Base-by-base conservation (phyloP, 768 basidiomycete genomes). In the Dioszegia hungarica region DNA sequence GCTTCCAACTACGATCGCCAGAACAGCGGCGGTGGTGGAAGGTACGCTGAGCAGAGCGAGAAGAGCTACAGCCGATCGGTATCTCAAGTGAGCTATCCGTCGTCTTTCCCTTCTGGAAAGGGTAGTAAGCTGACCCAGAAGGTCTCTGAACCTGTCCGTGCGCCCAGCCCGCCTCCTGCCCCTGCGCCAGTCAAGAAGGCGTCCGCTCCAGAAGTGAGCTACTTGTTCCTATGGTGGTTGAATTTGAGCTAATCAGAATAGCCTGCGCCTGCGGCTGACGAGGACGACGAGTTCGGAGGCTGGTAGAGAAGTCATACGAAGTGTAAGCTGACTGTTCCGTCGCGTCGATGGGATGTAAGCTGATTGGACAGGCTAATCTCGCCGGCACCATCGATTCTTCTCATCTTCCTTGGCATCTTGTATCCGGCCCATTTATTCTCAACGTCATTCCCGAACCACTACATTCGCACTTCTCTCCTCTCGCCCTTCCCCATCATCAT, bases 211-310 rank as follows among this genome's bases (percentile, higher is more conserved):
- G 25, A 29, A n/a, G 49, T 39, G 22, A 51, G 49, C 27, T n/a
- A 6, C 12, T 36, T 20, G 8, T 14, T 4, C 4, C 1, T 3
- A 14, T 36, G 10, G 34, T 11, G 22, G 2, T 36, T 10, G n/a
- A 27, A 33, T 5, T 34, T 27, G 22, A 9, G 49, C 49, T 51
- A 36, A 51, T 34, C 11, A n/a, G 3, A 1, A 11, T 25, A 38
- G 49, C 19, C 24, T 33, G 49, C 49, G 28, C 49, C 36, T 3
- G 17, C 31, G 27, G 34, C 36, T 38, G 48, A 34, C 12, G 49
- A 36, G 36, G 36, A 51, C 27, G 49, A 51, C 37, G 49, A 51
- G 49, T 51, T 51, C 28, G 49, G 49, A 5, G 49, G 49, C 17
- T 51, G 49, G 49, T 51, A 51, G 25, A 33, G 22, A 15, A 25